Base-by-base conservation (phyloP, 345 rosid genomes). In the Laguncularia racemosa region DNA sequence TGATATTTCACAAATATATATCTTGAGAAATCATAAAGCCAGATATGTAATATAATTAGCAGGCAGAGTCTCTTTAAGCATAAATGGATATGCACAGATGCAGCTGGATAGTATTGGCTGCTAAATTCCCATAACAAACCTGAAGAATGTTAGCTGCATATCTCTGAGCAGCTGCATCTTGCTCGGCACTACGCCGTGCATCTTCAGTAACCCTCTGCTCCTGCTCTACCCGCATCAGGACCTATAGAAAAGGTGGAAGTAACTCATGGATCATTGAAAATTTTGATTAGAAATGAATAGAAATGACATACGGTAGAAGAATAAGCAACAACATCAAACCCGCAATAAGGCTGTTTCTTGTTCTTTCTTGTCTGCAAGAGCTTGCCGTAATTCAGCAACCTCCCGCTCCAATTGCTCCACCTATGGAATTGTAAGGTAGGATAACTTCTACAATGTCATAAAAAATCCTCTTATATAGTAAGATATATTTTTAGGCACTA, bases 161-260 rank as follows among this genome's bases (percentile, higher is more conserved):
- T 87, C 65, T 79, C 64, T 83, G 97, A 46, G 90, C 77, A 55
- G 78, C 77, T 71, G 88, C 87, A 56, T 85, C 91, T 57, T 80
- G 81, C 77, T 93, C 99, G 60, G 97, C 88, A 55, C 57, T 67
- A 63, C 74, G 48, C 3, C 95, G 85, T 61, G 91, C 99, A 54
- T 89, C 99, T 85, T 89, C 99, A 43, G 97, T 83, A 67, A 87
- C 63, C 78, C 65, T 84, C 64, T 89, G 97, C 48, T 93, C 96
- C 74, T 89, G 95, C 68, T 89, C 90, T 52, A 89, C 82, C 74
- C 77, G 84, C 81, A 93, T 73, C 65, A 89, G 71, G 62, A 89
- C 88, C 98, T 92, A 60, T 50, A n/a, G 63, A 54, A 43, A 40
- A 59, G 14, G 16, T 40, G 17, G 45, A 59, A 57, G 48, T 19